Conservation (phyloP, 2,329 filamentous ascomycete species). For the Blastomyces parvus region DNA sequence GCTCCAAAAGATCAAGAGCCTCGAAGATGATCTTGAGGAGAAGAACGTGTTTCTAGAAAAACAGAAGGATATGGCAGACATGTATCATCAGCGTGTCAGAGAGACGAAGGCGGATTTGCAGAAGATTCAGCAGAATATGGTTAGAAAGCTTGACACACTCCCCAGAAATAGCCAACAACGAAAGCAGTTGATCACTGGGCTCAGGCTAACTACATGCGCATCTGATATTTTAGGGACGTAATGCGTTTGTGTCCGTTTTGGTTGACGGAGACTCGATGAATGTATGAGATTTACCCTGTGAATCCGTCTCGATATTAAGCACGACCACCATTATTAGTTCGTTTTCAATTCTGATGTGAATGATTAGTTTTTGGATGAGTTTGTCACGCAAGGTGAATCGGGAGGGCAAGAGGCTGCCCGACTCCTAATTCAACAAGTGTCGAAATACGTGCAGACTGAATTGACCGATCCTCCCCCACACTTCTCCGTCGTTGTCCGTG, state of each 20-base stretch:
- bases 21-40: slow-evolving; percentile 4
- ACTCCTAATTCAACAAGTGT: slow-evolving; percentile 21
- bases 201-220: neutral
- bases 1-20: neutral
- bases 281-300: slow-evolving; percentile 18
- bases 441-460: slow-evolving; percentile 20
- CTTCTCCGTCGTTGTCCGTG: slow-evolving; percentile 26
- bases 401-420: slow-evolving; percentile 26
- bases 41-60: slow-evolving; percentile 6
- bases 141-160: neutral
- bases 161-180: neutral
- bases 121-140: slow-evolving; percentile 8
- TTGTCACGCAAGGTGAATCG: slow-evolving; percentile 23
- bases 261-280: slow-evolving; percentile 35
- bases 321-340: neutral
- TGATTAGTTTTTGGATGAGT: slow-evolving; percentile 26
- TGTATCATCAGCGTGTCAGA: slow-evolving; percentile 7
- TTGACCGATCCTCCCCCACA: slow-evolving; percentile 17
- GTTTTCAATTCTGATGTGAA: neutral
- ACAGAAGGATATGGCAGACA: slow-evolving; percentile 6
- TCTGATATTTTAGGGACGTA: slow-evolving; percentile 7
- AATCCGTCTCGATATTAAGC: neutral
- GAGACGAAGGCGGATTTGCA: slow-evolving; percentile 4
- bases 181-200: neutral
- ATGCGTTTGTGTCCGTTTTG: slow-evolving; percentile 27